phyloP scores from a whole-genome alignment of 2,329 filamentous ascomycete genomes.

The Beauveria varroae region DNA sequence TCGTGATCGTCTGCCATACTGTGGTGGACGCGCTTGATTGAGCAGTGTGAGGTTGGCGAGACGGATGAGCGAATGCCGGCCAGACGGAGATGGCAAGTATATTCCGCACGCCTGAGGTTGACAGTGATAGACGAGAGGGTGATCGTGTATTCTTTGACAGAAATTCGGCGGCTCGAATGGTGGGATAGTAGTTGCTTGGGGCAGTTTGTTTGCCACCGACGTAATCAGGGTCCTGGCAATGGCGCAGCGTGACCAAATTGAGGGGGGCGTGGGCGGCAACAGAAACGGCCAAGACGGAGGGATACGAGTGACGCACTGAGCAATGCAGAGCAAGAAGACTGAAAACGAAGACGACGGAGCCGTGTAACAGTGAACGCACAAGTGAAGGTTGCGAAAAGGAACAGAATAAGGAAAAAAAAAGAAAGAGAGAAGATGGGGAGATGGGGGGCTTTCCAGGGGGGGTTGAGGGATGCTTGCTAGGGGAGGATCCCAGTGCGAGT shows the following conservation, averaged over 20 bases:
- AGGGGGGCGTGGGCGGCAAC: neutral
- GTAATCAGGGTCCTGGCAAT: slow-evolving; percentile 9
- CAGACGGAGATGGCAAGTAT: neutral
- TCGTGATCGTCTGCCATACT: slow-evolving; percentile 20
- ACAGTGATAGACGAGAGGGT: neutral
- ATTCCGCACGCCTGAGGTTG: neutral
- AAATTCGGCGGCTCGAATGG: neutral
- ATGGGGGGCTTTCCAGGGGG: slow-evolving; percentile 1
- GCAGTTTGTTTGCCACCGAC: slow-evolving; percentile 9
- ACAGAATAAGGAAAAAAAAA: neutral
- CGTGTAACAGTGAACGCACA: neutral
- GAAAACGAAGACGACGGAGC: neutral
- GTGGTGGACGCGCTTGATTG: neutral
- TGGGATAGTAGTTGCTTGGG: neutral
- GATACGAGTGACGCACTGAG: neutral
- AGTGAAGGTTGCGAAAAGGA: neutral
- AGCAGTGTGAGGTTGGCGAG: neutral
- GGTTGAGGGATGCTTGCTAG: neutral
- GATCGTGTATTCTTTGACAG: neutral
- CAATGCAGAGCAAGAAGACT: neutral
- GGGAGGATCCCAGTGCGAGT: neutral
- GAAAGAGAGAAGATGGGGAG: neutral
- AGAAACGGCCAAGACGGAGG: neutral
- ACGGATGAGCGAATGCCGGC: neutral
- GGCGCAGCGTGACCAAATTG: slow-evolving; percentile 2